Conservation (phyloP, 805 yeast species). For the Cyberlindnera xylosilytica region DNA sequence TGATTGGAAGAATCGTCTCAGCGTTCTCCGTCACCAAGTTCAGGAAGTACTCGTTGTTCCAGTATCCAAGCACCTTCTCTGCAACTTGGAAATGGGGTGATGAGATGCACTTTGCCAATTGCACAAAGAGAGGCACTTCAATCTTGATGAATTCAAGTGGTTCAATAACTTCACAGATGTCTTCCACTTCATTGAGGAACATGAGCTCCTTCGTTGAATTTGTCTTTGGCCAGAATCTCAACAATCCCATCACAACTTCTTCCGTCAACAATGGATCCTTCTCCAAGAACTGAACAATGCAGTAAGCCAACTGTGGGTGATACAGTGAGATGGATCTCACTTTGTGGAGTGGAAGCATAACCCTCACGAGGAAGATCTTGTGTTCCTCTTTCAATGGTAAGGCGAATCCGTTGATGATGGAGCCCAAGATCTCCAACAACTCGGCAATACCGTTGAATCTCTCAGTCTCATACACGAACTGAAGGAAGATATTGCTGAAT, state of each 20-base stretch:
- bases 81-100: constrained; percentile 97
- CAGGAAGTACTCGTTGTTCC: constrained; percentile 93
- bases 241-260: constrained; percentile 91
- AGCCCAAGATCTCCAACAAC: constrained; percentile 88
- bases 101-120: constrained; percentile 87
- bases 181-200: constrained; percentile 95
- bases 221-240: constrained; percentile 95
- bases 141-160: constrained; percentile 88
- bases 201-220: constrained; percentile 93
- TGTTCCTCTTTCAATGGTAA: constrained; percentile 96
- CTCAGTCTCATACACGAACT: constrained; percentile 92
- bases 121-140: constrained; percentile 91
- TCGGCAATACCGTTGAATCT: constrained; percentile 96
- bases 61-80: constrained; percentile 88
- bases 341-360: constrained; percentile 89
- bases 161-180: constrained; percentile 93
- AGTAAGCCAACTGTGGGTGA: constrained; percentile 96
- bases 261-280: constrained; percentile 91
- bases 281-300: constrained; percentile 93
- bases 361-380: constrained; percentile 81
- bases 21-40: constrained; percentile 89
- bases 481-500: constrained; percentile 87
- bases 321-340: constrained; percentile 83
- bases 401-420: constrained; percentile 97
- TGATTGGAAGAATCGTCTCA: constrained; percentile 87